These are phyloP conservation scores for Colletotrichum orchidophilum DNA, from an alignment of 2,329 filamentous ascomycete species.

Conservation along the genomic window DNA sequence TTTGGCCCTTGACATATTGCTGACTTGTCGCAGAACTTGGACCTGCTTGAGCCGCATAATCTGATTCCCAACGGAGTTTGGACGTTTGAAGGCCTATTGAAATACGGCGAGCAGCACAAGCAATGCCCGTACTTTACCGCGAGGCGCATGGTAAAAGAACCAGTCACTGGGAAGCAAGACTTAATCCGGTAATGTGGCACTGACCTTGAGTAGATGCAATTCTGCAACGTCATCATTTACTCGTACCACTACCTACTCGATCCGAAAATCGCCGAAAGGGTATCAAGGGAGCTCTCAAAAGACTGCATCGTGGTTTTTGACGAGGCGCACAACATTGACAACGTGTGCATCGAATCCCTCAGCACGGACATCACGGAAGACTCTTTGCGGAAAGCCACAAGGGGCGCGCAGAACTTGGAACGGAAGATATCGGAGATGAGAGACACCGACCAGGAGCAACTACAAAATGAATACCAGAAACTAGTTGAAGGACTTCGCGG, in stretches of 20 bases:
- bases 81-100: slow-evolving; percentile 88
- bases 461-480: slow-evolving; percentile 95
- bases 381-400: slow-evolving; percentile 87
- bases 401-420: slow-evolving; percentile 91
- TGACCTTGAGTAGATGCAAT: slow-evolving; percentile 77
- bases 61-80: slow-evolving; percentile 94
- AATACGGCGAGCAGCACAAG: slow-evolving; percentile 93
- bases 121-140: slow-evolving; percentile 98
- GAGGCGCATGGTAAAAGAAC: slow-evolving; percentile 78
- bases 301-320: slow-evolving; percentile 99
- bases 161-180: neutral
- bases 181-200: neutral
- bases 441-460: slow-evolving; percentile 90
- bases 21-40: slow-evolving; percentile 73
- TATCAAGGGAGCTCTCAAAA: slow-evolving; percentile 95
- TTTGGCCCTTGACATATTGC: neutral
- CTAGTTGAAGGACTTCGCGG: slow-evolving; percentile 90
- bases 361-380: slow-evolving; percentile 98
- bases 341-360: slow-evolving; percentile 96
- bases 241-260: slow-evolving; percentile 98
- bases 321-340: slow-evolving; percentile 99
- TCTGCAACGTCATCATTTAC: slow-evolving; percentile 99
- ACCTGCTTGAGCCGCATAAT: slow-evolving; percentile 93
- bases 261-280: slow-evolving; percentile 95
- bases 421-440: slow-evolving; percentile 94